Evolutionary conservation across 2,329 filamentous ascomycete genomes (phyloP).

Genomic region (Diaporthe sp.): DNA sequence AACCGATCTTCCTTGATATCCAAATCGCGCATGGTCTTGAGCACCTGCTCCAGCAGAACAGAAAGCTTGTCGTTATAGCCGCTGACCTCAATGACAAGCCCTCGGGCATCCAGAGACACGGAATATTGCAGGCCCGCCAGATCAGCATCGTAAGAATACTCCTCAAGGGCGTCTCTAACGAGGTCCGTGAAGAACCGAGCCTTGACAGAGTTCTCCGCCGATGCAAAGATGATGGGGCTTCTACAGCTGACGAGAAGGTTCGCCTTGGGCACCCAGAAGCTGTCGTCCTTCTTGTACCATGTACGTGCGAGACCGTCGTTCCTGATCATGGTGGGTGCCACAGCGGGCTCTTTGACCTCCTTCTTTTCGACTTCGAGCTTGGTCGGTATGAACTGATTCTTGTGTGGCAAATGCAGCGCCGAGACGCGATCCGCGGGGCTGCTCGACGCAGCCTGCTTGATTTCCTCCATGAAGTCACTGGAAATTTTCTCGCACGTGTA

Average conservation of each 20-base stretch:
- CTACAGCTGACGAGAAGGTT: constrained; percentile 84
- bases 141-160: constrained; percentile 96
- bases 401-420: constrained; percentile 86
- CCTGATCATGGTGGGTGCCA: constrained; percentile 83
- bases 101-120: constrained; percentile 77
- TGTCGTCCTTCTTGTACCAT: constrained; percentile 99
- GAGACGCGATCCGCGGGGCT: constrained; percentile 68
- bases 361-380: constrained; percentile 96
- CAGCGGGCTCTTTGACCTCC: constrained; percentile 79
- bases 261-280: constrained; percentile 97
- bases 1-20: constrained; percentile 90
- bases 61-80: constrained; percentile 98
- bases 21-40: constrained; percentile 85
- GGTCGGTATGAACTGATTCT: constrained; percentile 95
- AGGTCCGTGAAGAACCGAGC: constrained; percentile 84
- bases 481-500: constrained; percentile 87
- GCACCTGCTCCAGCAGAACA: constrained; percentile 89
- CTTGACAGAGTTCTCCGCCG: constrained; percentile 82
- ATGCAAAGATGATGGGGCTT: constrained; percentile 82
- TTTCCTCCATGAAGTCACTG: constrained; percentile 75
- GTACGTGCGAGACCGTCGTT: constrained; percentile 84
- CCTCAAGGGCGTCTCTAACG: constrained; percentile 87
- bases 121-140: constrained; percentile 89
- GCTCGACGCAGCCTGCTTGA: constrained; percentile 72
- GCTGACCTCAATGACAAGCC: constrained; percentile 81